These are phyloP conservation scores for Rutstroemia sp. DNA, from an alignment of 2,329 filamentous ascomycete genomes.

Conservation along the genomic window DNA sequence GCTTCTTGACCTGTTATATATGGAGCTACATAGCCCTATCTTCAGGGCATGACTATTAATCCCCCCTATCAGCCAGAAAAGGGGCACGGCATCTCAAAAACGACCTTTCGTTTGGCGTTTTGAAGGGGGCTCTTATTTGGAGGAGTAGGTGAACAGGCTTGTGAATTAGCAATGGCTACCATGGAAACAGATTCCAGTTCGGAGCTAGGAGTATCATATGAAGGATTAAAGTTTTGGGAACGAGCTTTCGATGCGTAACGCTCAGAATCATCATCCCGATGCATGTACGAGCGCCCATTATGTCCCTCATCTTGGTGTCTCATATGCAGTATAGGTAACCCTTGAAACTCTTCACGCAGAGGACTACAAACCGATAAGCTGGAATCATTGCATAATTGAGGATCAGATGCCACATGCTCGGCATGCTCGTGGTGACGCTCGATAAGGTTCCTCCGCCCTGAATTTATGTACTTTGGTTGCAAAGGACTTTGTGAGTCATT, in stretches of 20 bases:
- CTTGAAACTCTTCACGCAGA: no score
- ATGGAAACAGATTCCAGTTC: conserved; percentile 1
- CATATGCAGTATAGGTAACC: no score
- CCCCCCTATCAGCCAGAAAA: background rate
- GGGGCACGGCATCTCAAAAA: conserved; percentile 3
- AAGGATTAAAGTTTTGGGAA: background rate
- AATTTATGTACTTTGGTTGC: background rate
- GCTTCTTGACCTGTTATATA: background rate
- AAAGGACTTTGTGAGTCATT: background rate
- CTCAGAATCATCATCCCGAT: no score
- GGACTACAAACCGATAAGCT: no score
- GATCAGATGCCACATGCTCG: no score
- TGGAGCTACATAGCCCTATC: background rate
- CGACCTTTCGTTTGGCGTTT: background rate
- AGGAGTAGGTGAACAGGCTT: background rate
- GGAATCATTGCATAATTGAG: no score
- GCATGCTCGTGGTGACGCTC: background rate
- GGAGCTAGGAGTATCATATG: background rate
- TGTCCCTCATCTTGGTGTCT: no score
- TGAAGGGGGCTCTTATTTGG: background rate
- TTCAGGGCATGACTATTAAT: background rate
- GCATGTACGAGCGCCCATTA: no score
- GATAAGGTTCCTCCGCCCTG: background rate
- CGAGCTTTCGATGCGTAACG: no score
- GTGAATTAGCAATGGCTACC: background rate